These are phyloP conservation scores for Leishmania martiniquensis DNA, from an alignment of 208 protist genomes.

Conservation along the genomic window DNA sequence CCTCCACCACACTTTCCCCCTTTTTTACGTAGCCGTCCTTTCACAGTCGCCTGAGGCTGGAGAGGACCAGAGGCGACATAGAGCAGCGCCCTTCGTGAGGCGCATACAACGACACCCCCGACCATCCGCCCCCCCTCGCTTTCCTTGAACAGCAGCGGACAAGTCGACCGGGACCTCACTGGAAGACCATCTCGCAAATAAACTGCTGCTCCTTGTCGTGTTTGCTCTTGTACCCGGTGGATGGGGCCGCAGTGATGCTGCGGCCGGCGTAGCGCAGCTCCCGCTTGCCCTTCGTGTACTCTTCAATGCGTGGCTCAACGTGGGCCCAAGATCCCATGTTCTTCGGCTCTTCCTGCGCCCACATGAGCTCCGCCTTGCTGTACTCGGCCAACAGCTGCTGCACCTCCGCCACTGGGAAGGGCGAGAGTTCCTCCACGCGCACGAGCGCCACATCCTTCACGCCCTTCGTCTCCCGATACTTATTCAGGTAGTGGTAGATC, in stretches of 20 bases:
- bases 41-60: neutral
- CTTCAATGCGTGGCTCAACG: constrained; percentile 84
- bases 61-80: neutral
- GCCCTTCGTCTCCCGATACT: constrained; percentile 61
- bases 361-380: constrained; percentile 92
- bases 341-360: constrained; percentile 98
- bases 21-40: neutral
- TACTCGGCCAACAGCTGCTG: constrained; percentile 81
- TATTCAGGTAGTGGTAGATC: constrained; percentile 96
- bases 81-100: neutral
- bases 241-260: constrained; percentile 53
- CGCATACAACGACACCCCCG: neutral
- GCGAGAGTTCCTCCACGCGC: constrained; percentile 96
- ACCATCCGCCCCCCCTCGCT: neutral
- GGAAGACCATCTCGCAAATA: constrained; percentile 55
- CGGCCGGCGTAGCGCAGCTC: constrained; percentile 69
- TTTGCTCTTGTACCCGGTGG: constrained; percentile 71
- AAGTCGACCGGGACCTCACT: neutral
- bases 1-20: neutral
- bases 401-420: constrained; percentile 97
- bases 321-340: constrained; percentile 96
- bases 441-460: constrained; percentile 89
- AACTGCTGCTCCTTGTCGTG: constrained; percentile 79
- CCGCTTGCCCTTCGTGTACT: constrained; percentile 67
- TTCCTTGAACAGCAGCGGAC: neutral